Conservation (phyloP, 345 rosid species). For the Eutrema yunnanense region DNA sequence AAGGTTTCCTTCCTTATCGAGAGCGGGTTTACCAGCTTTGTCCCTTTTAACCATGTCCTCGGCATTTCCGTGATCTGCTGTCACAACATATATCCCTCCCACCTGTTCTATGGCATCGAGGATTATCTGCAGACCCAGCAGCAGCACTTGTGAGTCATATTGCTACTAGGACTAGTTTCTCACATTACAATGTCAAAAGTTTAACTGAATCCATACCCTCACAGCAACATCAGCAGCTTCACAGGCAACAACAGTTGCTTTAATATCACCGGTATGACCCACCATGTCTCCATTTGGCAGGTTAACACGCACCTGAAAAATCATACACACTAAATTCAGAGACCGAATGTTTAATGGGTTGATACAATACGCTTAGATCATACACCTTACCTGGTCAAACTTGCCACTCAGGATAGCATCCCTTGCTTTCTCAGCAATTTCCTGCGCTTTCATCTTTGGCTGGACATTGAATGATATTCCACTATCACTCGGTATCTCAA, state of each 20-base stretch:
- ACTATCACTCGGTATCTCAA: slow-evolving; percentile 86
- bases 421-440: slow-evolving; percentile 85
- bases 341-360: not conserved
- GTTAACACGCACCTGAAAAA: slow-evolving; percentile 74
- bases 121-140: slow-evolving; percentile 54
- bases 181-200: not conserved
- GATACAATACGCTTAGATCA: not conserved
- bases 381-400: slow-evolving; percentile 67
- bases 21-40: slow-evolving; percentile 68
- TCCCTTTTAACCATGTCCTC: slow-evolving; percentile 99
- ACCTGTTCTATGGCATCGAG: slow-evolving; percentile 76
- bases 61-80: slow-evolving; percentile 97
- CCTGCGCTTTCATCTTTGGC: slow-evolving; percentile 92
- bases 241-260: slow-evolving; percentile 84
- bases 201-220: slow-evolving; percentile 41
- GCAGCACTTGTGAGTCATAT: not conserved
- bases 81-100: slow-evolving; percentile 85
- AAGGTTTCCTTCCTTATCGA: slow-evolving; percentile 70
- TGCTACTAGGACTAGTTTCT: not conserved
- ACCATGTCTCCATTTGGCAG: slow-evolving; percentile 96
- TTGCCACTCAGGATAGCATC: slow-evolving; percentile 82
- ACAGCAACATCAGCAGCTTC: slow-evolving; percentile 91
- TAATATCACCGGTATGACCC: slow-evolving; percentile 91
- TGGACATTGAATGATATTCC: slow-evolving; percentile 90
- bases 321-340: not conserved